Evolutionary conservation across 768 basidiomycete genomes (phyloP).

Genomic region (Amanita brunnescens): DNA sequence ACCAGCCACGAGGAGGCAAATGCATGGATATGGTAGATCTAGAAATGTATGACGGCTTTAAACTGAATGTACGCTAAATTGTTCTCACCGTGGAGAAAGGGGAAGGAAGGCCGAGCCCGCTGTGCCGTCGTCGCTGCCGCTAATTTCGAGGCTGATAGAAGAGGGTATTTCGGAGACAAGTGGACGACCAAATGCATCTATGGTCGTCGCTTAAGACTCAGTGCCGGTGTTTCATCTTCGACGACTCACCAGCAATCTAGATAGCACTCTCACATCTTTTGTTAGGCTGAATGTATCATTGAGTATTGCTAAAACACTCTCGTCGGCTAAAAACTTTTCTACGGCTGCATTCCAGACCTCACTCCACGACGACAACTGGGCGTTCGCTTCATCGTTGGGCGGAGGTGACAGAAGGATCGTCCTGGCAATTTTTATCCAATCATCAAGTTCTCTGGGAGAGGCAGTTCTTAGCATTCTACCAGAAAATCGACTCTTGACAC

Average conservation of each 20-base stretch:
- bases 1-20: constrained; percentile 81
- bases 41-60: constrained; percentile 4
- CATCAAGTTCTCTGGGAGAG: constrained; percentile 40
- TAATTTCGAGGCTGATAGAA: constrained; percentile 40
- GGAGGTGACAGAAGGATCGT: constrained; percentile 29
- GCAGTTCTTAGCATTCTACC: constrained; percentile 79
- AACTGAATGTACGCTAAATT: not conserved
- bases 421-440: constrained; percentile 44
- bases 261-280: constrained; percentile 50
- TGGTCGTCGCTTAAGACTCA: not conserved
- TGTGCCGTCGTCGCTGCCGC: constrained; percentile 37
- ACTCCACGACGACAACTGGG: constrained; percentile 43
- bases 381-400: constrained; percentile 15
- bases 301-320: constrained; percentile 33
- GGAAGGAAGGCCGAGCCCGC: constrained; percentile 45
- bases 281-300: constrained; percentile 55
- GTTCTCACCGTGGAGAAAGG: constrained; percentile 44
- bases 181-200: constrained; percentile 38
- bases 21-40: constrained; percentile 71
- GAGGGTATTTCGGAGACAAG: constrained; percentile 44
- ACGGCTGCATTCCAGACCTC: constrained; percentile 49
- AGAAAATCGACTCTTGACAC: constrained; percentile 96
- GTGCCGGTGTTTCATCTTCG: not conserved
- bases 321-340: constrained; percentile 46
- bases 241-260: constrained; percentile 49